A percentile compares a stretch with the other conserved stretches of the same genome.
These are phyloP conservation scores for Berkeleyomyces rouxiae DNA, from an alignment of 2,329 filamentous ascomycete genomes.

Conservation along the genomic window DNA sequence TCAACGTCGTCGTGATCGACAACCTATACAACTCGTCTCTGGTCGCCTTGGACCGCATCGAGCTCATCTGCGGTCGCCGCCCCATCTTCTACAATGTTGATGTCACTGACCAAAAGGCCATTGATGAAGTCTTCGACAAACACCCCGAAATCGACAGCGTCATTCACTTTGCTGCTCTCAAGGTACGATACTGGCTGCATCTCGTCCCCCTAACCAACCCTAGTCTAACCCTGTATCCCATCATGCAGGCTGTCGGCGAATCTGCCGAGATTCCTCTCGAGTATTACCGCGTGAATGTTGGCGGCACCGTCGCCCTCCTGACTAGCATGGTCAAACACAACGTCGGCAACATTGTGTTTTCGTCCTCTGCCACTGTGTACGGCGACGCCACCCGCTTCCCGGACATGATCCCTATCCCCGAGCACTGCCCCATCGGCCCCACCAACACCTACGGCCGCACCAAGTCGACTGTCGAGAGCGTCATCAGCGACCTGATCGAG, in stretches of 20 bases:
- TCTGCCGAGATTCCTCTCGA: conserved; percentile 86
- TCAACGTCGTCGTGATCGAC: conserved; percentile 93
- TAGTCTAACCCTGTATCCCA: not conserved
- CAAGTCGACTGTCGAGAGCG: conserved; percentile 77
- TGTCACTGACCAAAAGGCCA: conserved; percentile 65
- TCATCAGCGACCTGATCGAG: conserved; percentile 82
- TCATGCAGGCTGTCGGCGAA: conserved; percentile 75
- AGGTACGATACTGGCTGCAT: conserved; percentile 37
- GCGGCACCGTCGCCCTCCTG: conserved; percentile 76
- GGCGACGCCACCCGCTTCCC: conserved; percentile 90
- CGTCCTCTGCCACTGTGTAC: conserved; percentile 93
- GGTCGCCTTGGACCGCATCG: conserved; percentile 85
- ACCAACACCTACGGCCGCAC: conserved; percentile 98
- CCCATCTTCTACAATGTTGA: conserved; percentile 75
- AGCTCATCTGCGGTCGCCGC: conserved; percentile 78
- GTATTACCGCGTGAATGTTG: conserved; percentile 96
- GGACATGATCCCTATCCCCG: conserved; percentile 98
- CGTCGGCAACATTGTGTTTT: conserved; percentile 96
- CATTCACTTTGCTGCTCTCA: conserved; percentile 95
- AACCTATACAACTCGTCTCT: conserved; percentile 93
- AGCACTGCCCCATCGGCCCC: conserved; percentile 86
- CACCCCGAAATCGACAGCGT: conserved; percentile 94
- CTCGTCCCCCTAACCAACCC: conserved; percentile 7
- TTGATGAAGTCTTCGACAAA: conserved; percentile 75
- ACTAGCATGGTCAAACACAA: conserved; percentile 76